Conservation (phyloP, 139 green algal species). For the Chlamydomonas sp. region DNA sequence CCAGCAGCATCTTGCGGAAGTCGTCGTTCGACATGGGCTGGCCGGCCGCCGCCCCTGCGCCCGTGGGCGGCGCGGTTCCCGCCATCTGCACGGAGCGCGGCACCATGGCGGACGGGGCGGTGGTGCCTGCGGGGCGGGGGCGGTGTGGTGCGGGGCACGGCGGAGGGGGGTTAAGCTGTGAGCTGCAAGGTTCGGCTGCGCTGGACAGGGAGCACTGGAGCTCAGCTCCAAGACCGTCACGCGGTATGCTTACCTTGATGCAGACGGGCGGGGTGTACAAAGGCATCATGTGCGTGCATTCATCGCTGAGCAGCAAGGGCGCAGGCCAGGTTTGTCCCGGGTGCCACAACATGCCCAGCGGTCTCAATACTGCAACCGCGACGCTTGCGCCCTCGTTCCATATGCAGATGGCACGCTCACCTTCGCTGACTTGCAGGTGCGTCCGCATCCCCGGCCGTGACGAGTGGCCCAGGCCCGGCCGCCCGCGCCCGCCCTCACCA, state of each 20-base stretch:
- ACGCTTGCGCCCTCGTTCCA: background rate
- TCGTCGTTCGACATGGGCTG: conserved; percentile 75
- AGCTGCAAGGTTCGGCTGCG: too few relatives aligned
- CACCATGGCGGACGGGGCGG: background rate
- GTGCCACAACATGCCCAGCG: too few relatives aligned
- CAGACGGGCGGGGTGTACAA: too few relatives aligned
- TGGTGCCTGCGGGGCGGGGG: background rate
- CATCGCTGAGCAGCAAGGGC: background rate
- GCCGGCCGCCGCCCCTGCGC: background rate
- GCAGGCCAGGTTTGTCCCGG: too few relatives aligned
- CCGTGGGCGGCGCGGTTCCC: background rate
- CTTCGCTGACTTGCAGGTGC: conserved; percentile 22
- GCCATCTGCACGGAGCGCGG: conserved; percentile 19
- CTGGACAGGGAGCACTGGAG: too few relatives aligned
- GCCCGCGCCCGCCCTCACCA: background rate
- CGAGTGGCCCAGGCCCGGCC: background rate
- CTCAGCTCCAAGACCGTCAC: too few relatives aligned
- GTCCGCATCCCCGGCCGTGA: background rate
- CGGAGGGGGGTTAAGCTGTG: too few relatives aligned
- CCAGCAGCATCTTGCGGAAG: conserved; percentile 79
- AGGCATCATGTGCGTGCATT: background rate
- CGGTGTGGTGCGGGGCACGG: too few relatives aligned
- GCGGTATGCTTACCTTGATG: too few relatives aligned
- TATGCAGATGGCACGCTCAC: background rate
- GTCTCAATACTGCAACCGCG: too few relatives aligned